Conservation (phyloP, 140 eudicot genomes). For the Flaveria floridana region DNA sequence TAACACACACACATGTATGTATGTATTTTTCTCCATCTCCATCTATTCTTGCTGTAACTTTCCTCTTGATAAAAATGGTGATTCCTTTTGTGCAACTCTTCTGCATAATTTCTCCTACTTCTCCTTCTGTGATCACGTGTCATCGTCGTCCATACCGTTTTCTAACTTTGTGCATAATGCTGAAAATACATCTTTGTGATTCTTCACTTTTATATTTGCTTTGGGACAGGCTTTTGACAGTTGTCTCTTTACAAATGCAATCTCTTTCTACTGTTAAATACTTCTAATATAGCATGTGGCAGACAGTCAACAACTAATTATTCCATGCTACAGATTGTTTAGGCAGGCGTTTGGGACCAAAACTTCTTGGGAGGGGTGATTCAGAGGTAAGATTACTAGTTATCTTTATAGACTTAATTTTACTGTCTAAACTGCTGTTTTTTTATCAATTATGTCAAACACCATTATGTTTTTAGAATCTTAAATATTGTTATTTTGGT, state of each 20-base stretch:
- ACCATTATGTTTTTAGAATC: constrained; percentile 6
- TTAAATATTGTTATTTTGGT: constrained; percentile 26
- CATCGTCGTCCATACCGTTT: not conserved
- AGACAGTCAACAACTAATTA: constrained; percentile 10
- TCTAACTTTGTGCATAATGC: not conserved
- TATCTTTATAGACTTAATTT: constrained; percentile 14
- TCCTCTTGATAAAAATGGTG: not conserved
- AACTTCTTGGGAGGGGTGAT: constrained; percentile 83
- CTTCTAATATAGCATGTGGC: constrained; percentile 16
- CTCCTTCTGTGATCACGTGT: not conserved
- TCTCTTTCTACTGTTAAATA: constrained; percentile 9
- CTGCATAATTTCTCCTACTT: not conserved
- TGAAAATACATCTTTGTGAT: constrained; percentile 16
- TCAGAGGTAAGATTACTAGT: constrained; percentile 61
- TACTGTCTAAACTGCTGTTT: not conserved
- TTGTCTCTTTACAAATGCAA: not conserved
- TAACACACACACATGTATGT: not conserved
- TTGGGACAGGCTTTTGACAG: constrained; percentile 6
- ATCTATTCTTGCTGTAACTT: constrained; percentile 2
- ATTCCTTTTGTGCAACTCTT: constrained; percentile 4
- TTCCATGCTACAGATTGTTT: constrained; percentile 68
- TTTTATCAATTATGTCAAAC: not conserved
- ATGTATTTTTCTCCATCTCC: not conserved
- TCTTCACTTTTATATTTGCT: constrained; percentile 9
- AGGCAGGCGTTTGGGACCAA: constrained; percentile 96